Evolutionary conservation across 164 flowering plant species (phyloP).

Genomic region (Protea cynaroides): DNA sequence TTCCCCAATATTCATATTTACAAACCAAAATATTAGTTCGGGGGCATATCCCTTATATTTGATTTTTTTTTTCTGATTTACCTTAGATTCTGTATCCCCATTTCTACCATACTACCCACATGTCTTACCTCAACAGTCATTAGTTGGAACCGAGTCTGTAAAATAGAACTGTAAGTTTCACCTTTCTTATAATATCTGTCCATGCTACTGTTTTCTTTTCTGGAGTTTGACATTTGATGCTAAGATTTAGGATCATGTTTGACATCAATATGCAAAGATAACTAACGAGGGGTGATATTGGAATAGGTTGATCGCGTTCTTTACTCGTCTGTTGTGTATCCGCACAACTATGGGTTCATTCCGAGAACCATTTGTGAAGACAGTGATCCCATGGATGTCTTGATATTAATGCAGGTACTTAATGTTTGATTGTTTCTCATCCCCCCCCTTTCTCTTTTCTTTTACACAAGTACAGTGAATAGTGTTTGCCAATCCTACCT

Average conservation of each 20-base stretch:
- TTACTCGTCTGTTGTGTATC: slow-evolving; percentile 25
- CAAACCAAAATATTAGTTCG: no score
- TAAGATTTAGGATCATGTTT: not conserved
- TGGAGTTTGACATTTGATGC: not conserved
- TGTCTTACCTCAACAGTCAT: no score
- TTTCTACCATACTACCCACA: no score
- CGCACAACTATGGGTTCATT: slow-evolving; percentile 27
- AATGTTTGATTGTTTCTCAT: not conserved
- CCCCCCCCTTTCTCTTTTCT: not conserved
- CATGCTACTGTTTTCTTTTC: not conserved
- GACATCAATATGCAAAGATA: not conserved
- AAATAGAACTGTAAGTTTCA: no score
- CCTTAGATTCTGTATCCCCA: no score
- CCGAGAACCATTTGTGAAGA: slow-evolving; percentile 24
- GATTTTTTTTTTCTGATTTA: no score
- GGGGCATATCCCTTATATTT: no score
- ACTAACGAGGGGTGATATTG: not conserved
- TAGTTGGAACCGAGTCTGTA: no score
- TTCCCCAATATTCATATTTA: no score
- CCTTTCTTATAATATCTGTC: not conserved
- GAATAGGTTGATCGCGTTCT: slow-evolving; percentile 19
- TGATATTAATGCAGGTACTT: slow-evolving; percentile 22
- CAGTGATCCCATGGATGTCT: slow-evolving; percentile 23
- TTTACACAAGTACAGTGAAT: not conserved
- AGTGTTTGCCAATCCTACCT: not conserved